Conservation (phyloP, 345 rosid species). For the Moricandia arvensis region DNA sequence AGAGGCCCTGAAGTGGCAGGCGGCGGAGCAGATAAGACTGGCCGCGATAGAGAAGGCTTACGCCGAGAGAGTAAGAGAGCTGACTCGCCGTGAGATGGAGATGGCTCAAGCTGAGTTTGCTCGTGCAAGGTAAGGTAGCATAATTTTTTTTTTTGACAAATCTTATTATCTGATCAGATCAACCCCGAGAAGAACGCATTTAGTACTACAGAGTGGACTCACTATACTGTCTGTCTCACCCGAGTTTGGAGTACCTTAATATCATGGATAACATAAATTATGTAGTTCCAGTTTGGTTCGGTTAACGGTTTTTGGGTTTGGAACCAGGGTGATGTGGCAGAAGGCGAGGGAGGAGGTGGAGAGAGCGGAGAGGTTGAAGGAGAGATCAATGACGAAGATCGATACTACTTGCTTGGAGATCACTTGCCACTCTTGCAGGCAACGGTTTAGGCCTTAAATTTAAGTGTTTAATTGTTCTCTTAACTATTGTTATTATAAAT, state of each 20-base stretch:
- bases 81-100: constrained; percentile 89
- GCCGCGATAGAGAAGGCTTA: constrained; percentile 88
- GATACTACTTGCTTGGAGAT: constrained; percentile 86
- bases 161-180: too few relatives aligned
- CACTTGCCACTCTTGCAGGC: constrained; percentile 97
- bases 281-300: not conserved
- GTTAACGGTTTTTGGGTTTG: not conserved
- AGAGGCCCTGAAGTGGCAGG: constrained; percentile 84
- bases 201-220: too few relatives aligned
- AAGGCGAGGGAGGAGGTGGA: constrained; percentile 83
- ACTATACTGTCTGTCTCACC: too few relatives aligned
- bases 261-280: too few relatives aligned
- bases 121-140: constrained; percentile 48
- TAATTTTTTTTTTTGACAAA: too few relatives aligned
- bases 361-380: constrained; percentile 79
- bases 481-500: constrained; percentile 33
- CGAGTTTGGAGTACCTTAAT: too few relatives aligned
- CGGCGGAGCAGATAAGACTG: constrained; percentile 82
- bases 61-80: constrained; percentile 92
- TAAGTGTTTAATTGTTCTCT: constrained; percentile 7
- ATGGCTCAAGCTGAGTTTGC: constrained; percentile 92
- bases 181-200: too few relatives aligned
- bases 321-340: constrained; percentile 69
- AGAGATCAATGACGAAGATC: constrained; percentile 58
- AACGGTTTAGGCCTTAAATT: constrained; percentile 68